These are phyloP conservation scores for Colletotrichum tanaceti DNA, from an alignment of 2,329 filamentous ascomycete genomes.

Conservation along the genomic window DNA sequence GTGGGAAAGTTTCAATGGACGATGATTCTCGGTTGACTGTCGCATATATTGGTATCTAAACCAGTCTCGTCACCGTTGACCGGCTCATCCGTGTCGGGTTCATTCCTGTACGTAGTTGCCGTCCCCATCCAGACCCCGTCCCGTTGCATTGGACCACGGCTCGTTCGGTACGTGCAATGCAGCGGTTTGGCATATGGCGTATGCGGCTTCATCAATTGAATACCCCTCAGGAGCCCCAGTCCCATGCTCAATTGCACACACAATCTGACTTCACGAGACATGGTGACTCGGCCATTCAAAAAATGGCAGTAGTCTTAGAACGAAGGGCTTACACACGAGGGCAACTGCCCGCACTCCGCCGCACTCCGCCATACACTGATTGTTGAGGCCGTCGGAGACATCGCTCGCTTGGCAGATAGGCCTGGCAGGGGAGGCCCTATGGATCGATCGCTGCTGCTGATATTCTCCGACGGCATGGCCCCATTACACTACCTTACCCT, in stretches of 20 bases:
- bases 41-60: neutral
- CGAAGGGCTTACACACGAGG: neutral
- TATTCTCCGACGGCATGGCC: conserved; percentile 25
- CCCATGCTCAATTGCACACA: neutral
- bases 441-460: conserved; percentile 23
- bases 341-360: neutral
- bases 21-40: no score
- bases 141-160: conserved; percentile 1
- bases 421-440: conserved; percentile 4
- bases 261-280: no score
- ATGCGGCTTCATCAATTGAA: neutral
- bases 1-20: no score
- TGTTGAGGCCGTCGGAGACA: neutral
- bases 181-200: no score
- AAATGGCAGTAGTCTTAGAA: neutral
- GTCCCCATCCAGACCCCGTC: neutral
- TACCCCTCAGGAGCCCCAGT: neutral
- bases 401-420: neutral
- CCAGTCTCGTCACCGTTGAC: conserved; percentile 1
- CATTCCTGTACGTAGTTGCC: neutral
- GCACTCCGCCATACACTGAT: neutral
- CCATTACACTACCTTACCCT: neutral
- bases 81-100: neutral
- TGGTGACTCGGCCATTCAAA: neutral
- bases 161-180: no score